These are phyloP conservation scores for Ophiostoma fasciatum DNA, from an alignment of 2,329 filamentous ascomycete genomes.

Conservation along the genomic window DNA sequence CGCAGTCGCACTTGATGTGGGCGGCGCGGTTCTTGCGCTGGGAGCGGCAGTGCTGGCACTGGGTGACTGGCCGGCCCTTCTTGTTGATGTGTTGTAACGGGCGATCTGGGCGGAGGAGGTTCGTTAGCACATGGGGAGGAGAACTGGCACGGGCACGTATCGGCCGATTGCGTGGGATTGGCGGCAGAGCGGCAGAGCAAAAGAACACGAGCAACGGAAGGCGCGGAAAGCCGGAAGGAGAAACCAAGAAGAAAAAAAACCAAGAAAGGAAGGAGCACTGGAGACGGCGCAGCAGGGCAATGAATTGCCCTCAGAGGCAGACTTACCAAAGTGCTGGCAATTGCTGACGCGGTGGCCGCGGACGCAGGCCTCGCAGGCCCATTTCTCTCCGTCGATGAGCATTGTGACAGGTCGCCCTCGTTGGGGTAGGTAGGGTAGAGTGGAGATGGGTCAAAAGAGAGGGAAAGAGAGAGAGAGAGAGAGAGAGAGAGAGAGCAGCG, in stretches of 20 bases:
- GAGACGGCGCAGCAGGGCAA: not conserved
- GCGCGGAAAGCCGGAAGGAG: too few species aligned
- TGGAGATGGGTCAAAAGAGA: conserved; percentile 6
- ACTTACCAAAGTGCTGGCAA: conserved; percentile 87
- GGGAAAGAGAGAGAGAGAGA: conserved; percentile 1
- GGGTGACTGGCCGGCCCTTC: conserved; percentile 91
- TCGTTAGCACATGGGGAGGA: too few species aligned
- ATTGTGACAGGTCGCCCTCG: conserved; percentile 32
- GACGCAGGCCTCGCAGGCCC: conserved; percentile 94
- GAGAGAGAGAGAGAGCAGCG: not conserved
- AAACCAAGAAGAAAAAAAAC: not conserved
- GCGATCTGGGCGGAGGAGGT: conserved; percentile 72
- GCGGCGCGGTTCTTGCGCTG: conserved; percentile 92
- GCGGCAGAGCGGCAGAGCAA: too few species aligned
- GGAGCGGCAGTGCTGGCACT: conserved; percentile 92
- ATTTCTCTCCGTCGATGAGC: conserved; percentile 93
- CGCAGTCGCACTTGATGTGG: conserved; percentile 93
- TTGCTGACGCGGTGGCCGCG: conserved; percentile 97
- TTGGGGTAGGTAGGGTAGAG: conserved; percentile 3
- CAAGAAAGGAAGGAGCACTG: conserved; percentile 4
- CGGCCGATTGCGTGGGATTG: too few species aligned
- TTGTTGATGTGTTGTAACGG: conserved; percentile 91
- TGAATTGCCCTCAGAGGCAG: too few species aligned
- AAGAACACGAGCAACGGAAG: too few species aligned
- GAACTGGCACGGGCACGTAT: too few species aligned